A percentile compares a stretch with the other conserved stretches of the same genome.
Conservation (phyloP, 1,284 basidiomycete genomes). For the Heterobasidion annosum region DNA sequence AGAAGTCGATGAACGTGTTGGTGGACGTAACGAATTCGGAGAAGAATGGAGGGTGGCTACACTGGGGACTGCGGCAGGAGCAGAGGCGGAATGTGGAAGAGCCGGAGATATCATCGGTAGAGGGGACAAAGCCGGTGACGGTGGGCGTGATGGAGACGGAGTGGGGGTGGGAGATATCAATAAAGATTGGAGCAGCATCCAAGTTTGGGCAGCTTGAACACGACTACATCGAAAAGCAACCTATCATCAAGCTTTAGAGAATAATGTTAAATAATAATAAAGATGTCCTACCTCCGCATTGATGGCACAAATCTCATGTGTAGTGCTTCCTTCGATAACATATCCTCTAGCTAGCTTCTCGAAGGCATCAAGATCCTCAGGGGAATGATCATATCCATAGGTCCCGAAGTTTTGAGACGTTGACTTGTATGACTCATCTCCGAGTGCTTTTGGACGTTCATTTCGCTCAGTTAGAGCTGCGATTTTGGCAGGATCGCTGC, state of each 20-base stretch:
- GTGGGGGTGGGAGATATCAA: constrained; percentile 43
- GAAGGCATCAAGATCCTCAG: constrained; percentile 43
- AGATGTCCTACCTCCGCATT: constrained; percentile 46
- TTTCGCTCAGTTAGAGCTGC: constrained; percentile 26
- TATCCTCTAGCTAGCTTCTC: constrained; percentile 60
- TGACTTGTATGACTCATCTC: constrained; percentile 40
- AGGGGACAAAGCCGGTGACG: constrained; percentile 16
- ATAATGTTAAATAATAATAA: constrained; percentile 1
- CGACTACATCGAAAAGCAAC: constrained; percentile 54
- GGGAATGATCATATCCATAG: constrained; percentile 25
- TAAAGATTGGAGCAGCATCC: constrained; percentile 57
- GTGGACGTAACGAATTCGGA: constrained; percentile 1
- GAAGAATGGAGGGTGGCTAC: constrained; percentile 6
- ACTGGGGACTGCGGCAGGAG: constrained; percentile 31
- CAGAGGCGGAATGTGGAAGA: constrained; percentile 31
- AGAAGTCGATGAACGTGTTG: constrained; percentile 2
- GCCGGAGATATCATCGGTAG: constrained; percentile 13
- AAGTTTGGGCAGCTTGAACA: constrained; percentile 56
- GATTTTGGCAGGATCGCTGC: constrained; percentile 42
- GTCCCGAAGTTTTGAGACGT: constrained; percentile 47
- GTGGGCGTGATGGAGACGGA: constrained; percentile 23
- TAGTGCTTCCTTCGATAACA: constrained; percentile 47
- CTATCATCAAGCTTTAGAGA: constrained; percentile 22
- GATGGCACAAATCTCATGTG: constrained; percentile 37
- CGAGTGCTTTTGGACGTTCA: constrained; percentile 36